These are phyloP conservation scores for Thraustotheca clavata DNA, from an alignment of 352 stramenopile genomes.

Conservation along the genomic window DNA sequence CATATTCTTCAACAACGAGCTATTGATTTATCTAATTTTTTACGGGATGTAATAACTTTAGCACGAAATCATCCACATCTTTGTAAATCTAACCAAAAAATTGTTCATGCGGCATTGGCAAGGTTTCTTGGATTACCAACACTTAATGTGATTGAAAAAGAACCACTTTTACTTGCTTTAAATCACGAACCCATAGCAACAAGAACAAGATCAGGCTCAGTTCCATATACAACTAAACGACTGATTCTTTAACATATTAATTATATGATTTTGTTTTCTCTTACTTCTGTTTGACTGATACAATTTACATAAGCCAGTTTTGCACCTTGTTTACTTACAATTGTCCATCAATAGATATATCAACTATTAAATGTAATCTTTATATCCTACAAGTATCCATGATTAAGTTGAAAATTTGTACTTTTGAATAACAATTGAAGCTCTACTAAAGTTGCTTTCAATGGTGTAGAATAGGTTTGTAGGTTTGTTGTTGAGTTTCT, in stretches of 20 bases:
- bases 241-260: slow-evolving; percentile 7
- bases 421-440: no score
- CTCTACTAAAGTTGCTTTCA: no score
- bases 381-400: no score
- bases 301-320: no score
- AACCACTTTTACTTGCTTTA: no score
- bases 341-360: background rate
- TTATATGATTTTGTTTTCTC: slow-evolving; percentile 12
- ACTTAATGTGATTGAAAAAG: background rate
- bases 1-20: slow-evolving; percentile 1
- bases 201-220: slow-evolving; percentile 6
- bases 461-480: no score
- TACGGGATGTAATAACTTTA: slow-evolving; percentile 15
- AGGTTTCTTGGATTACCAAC: background rate
- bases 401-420: no score
- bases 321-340: slow-evolving; percentile 11
- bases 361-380: slow-evolving; percentile 2
- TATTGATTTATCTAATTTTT: slow-evolving; percentile 9
- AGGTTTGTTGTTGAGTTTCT: no score
- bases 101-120: background rate
- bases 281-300: no score
- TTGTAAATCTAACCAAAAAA: slow-evolving; percentile 9
- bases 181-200: background rate
- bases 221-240: slow-evolving; percentile 14
- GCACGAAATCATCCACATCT: background rate